Conservation (phyloP, 2,329 filamentous ascomycete species). For the Monosporascus ibericus region DNA sequence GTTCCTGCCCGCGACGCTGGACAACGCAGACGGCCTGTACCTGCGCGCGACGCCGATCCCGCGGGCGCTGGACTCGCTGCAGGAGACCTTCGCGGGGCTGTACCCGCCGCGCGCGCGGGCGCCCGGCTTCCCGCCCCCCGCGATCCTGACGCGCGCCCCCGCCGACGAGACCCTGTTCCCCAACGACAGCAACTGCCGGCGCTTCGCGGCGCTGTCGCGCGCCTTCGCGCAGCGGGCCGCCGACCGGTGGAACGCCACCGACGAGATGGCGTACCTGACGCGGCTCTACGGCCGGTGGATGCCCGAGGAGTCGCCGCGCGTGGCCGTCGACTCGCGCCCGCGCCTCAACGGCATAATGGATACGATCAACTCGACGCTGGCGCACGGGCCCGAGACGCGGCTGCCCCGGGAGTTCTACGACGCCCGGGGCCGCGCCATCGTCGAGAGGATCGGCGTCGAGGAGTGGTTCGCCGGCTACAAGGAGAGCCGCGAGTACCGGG, state of each 20-base stretch:
- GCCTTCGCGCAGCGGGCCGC: constrained; percentile 69
- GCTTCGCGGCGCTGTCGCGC: constrained; percentile 62
- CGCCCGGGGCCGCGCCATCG: constrained; percentile 57
- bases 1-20: constrained; percentile 59
- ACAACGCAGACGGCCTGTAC: constrained; percentile 55
- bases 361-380: constrained; percentile 81
- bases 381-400: constrained; percentile 73
- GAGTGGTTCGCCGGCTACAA: constrained; percentile 90
- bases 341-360: constrained; percentile 89
- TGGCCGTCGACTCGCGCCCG: constrained; percentile 80
- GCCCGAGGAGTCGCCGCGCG: constrained; percentile 59
- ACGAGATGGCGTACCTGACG: constrained; percentile 80
- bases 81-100: constrained; percentile 68
- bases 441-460: constrained; percentile 73
- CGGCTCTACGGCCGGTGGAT: constrained; percentile 78
- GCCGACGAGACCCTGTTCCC: constrained; percentile 75
- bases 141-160: constrained; percentile 58
- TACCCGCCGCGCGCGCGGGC: constrained; percentile 53
- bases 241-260: constrained; percentile 65
- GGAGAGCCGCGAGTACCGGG: constrained; percentile 82
- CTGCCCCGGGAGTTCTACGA: constrained; percentile 89
- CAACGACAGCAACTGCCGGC: constrained; percentile 67
- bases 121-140: constrained; percentile 49
- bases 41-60: constrained; percentile 70
- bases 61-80: constrained; percentile 69